Conservation (phyloP, 176 grass and related monocot species). For the Triticum timopheevii region DNA sequence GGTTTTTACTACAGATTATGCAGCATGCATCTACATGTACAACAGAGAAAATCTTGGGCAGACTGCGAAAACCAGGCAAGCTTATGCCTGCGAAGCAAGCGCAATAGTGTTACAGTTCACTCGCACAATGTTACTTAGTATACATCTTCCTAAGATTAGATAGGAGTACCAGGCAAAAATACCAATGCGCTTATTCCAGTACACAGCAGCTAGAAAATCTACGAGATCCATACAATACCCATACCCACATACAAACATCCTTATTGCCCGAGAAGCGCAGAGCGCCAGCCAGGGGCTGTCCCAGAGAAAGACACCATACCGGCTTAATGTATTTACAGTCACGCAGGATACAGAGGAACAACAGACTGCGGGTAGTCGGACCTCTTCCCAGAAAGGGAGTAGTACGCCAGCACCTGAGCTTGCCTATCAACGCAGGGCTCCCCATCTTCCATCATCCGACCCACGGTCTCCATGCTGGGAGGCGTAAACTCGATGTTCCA, state of each 20-base stretch:
- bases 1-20: not conserved
- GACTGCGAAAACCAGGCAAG: constrained; percentile 28
- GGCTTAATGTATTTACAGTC: constrained; percentile 64
- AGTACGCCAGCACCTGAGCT: constrained; percentile 80
- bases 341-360: constrained; percentile 66
- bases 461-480: constrained; percentile 20
- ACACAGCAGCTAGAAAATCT: constrained; percentile 39
- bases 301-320: not conserved
- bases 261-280: constrained; percentile 15
- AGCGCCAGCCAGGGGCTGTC: not conserved
- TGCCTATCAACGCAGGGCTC: constrained; percentile 45
- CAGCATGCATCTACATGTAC: not conserved
- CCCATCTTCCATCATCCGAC: constrained; percentile 35
- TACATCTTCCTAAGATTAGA: constrained; percentile 45
- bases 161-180: constrained; percentile 33
- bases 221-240: constrained; percentile 37
- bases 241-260: constrained; percentile 38
- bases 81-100: constrained; percentile 26
- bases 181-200: constrained; percentile 39
- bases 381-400: constrained; percentile 80
- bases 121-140: constrained; percentile 28
- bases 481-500: constrained; percentile 96
- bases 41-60: not conserved
- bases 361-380: constrained; percentile 64
- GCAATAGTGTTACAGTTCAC: not conserved